Base-by-base conservation (phyloP, 2,329 filamentous ascomycete genomes). In the Colletotrichum horii region DNA sequence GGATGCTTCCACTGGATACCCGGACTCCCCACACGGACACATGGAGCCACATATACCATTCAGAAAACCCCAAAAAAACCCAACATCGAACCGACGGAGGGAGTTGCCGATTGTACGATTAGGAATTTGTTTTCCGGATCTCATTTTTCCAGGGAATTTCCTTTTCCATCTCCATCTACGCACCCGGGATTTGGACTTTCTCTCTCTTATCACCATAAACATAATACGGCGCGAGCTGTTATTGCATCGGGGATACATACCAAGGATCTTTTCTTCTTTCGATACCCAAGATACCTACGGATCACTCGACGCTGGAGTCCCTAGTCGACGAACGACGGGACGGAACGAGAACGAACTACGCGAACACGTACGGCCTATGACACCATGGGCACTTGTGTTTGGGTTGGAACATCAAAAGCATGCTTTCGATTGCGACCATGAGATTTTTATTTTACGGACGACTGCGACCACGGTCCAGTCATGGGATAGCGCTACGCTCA, bases 221-320 rank as follows among this genome's bases (percentile, higher is more conserved):
- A 65, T 76, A 77, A 77, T 77, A 58, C 62, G 69, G 77, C 77
- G 75, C 77, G 34, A 77, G 77, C 77, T 71, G 48, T 69, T 66
- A 75, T 71, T 48, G 69, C 70, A 77, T 76, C 66, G 56, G 75
- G 74, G 75, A 74, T 74, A 75, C 56, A 69, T 43, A 68, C 61
- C 68, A 75, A 70, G 72, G 75, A 64, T 71, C 60, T 76, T 66
- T 76, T 48, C 38, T 75, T 75, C 68, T 77, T 78, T 73, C 72
- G 77, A 78, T 78, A 78, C 77, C 77, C 76, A 75, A 75, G 66
- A 74, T 74, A 73, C 70, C 68, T 36, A 67, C 64, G 67, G 71
- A 60, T 56, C 11, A 36, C 52, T 65, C 60, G 66, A 43, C 70
- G 43, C 56, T 28, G 28, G 56, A 69, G 12, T 22, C 66, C 74